Evolutionary conservation across 805 yeast genomes (phyloP).

Genomic region (Metschnikowia cerradonensis): DNA sequence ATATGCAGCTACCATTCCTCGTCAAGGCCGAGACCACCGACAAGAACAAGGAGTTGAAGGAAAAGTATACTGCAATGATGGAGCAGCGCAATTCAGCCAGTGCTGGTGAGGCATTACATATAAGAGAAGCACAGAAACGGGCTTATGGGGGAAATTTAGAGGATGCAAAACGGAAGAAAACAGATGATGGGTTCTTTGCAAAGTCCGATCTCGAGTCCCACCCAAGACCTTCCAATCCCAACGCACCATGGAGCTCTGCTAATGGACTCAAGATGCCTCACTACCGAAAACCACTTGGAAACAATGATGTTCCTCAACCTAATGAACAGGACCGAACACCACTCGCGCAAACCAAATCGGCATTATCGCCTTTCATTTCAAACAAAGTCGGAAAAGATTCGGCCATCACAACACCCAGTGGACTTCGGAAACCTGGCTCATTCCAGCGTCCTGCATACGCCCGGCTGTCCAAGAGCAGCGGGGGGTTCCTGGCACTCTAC

Average conservation of each 20-base stretch:
- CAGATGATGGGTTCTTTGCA: background rate
- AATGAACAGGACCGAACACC: background rate
- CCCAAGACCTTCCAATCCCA: background rate
- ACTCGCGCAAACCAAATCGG: background rate
- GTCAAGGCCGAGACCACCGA: constrained; percentile 2
- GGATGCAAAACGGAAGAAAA: background rate
- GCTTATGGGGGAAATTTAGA: background rate
- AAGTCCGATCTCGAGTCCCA: background rate
- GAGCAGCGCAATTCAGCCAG: background rate
- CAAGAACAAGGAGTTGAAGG: background rate
- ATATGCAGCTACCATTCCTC: constrained; percentile 12
- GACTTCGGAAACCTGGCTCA: constrained; percentile 13
- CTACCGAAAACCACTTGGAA: constrained; percentile 11
- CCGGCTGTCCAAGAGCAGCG: constrained; percentile 5
- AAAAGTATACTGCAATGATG: background rate
- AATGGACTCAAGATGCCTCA: constrained; percentile 16
- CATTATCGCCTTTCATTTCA: constrained; percentile 15
- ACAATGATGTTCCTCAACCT: background rate
- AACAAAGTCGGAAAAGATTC: constrained; percentile 13
- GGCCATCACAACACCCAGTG: background rate
- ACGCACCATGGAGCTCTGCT: background rate
- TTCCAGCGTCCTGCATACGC: constrained; percentile 16
- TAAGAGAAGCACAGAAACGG: background rate
- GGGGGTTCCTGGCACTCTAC: constrained; percentile 17
- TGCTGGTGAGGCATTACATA: background rate